Conservation (phyloP, 2,329 filamentous ascomycete species). For the Microdochium bolleyi region DNA sequence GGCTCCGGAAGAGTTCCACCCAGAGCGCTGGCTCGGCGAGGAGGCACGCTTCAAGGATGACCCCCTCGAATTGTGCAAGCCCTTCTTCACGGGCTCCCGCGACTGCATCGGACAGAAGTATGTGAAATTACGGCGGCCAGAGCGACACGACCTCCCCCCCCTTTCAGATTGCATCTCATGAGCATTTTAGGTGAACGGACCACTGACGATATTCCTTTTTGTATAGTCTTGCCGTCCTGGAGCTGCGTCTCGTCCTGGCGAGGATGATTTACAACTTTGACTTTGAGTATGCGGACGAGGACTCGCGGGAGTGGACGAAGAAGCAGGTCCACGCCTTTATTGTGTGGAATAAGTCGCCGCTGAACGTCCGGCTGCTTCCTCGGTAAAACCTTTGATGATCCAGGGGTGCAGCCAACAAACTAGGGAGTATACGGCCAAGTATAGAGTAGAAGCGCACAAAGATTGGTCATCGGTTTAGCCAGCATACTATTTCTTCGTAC, state of each 20-base stretch:
- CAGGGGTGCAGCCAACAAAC: too few relatives aligned
- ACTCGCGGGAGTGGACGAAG: constrained; percentile 1
- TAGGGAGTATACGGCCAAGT: too few relatives aligned
- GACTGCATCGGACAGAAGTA: constrained; percentile 7
- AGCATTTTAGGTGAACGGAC: too few relatives aligned
- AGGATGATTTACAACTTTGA: constrained; percentile 4
- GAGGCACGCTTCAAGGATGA: constrained; percentile 6
- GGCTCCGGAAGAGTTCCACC: constrained; percentile 10
- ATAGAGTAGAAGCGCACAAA: too few relatives aligned
- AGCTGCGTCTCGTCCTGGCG: constrained; percentile 4
- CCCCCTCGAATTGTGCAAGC: constrained; percentile 5
- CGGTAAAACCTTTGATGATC: background rate
- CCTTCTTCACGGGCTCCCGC: constrained; percentile 5
- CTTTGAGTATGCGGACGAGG: background rate
- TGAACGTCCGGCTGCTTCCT: constrained; percentile 1
- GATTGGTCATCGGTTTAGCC: too few relatives aligned
- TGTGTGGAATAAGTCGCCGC: constrained; percentile 5
- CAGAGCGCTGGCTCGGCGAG: constrained; percentile 12
- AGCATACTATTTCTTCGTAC: too few relatives aligned
- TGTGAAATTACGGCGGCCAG: too few relatives aligned
- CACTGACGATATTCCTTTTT: background rate
- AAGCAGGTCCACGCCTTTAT: constrained; percentile 5
- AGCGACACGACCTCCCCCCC: too few relatives aligned
- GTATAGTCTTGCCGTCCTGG: constrained; percentile 3
- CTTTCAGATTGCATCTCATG: background rate